Evolutionary conservation across 768 basidiomycete genomes (phyloP).

Genomic region (Boletus reticulatus): DNA sequence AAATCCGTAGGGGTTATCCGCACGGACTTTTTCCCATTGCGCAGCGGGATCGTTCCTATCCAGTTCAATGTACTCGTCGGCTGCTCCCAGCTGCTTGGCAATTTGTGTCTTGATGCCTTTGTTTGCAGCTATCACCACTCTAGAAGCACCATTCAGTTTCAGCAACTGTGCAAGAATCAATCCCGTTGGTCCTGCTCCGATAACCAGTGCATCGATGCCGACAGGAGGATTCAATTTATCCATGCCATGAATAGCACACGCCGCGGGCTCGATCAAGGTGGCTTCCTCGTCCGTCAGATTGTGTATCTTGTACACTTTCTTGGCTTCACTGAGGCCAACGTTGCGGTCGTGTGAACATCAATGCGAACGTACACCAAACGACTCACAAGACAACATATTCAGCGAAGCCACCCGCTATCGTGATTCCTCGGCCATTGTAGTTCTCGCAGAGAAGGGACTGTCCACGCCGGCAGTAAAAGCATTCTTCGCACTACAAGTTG

Average conservation of each 20-base stretch:
- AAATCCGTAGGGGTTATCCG: conserved; percentile 80
- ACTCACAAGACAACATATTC: conserved; percentile 81
- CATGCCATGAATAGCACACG: conserved; percentile 85
- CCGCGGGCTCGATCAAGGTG: conserved; percentile 81
- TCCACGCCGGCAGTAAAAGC: conserved; percentile 84
- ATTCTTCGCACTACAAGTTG: conserved; percentile 61
- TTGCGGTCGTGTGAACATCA: not conserved
- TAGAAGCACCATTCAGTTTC: conserved; percentile 77
- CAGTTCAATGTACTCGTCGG: conserved; percentile 80
- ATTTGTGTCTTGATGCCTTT: conserved; percentile 86
- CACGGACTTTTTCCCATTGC: conserved; percentile 74
- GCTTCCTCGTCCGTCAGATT: conserved; percentile 84
- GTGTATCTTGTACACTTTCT: conserved; percentile 79
- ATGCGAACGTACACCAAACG: too few relatives aligned
- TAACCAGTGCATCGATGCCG: conserved; percentile 74
- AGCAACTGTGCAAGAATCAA: conserved; percentile 83
- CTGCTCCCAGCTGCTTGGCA: conserved; percentile 70
- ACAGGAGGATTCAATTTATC: conserved; percentile 79
- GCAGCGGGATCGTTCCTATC: conserved; percentile 64
- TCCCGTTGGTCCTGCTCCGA: conserved; percentile 86
- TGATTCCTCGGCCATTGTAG: conserved; percentile 74
- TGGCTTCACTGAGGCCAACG: conserved; percentile 44
- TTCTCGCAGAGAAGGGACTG: conserved; percentile 78
- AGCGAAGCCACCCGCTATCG: conserved; percentile 79
- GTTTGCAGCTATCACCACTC: conserved; percentile 80